Evolutionary conservation across 2,329 filamentous ascomycete genomes (phyloP).

Genomic region (Fusarium caatingaense): DNA sequence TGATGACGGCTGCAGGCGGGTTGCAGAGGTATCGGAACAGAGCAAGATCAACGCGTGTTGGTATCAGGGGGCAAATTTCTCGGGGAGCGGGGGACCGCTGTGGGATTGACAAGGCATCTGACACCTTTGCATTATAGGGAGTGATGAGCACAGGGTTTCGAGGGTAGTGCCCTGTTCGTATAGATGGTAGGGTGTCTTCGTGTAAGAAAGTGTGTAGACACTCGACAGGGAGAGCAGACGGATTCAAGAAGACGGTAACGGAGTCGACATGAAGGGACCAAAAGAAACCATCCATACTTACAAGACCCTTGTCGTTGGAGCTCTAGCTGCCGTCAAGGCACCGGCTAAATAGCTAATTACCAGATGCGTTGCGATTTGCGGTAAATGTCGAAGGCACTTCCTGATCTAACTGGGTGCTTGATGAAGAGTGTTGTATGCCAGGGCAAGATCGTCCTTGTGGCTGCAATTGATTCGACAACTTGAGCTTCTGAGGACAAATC

Average conservation of each 20-base stretch:
- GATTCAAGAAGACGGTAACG: slow-evolving; percentile 4
- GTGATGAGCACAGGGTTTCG: slow-evolving; percentile 25
- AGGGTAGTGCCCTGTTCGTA: neutral
- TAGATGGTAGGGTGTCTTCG: slow-evolving; percentile 14
- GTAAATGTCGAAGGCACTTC: slow-evolving; percentile 22
- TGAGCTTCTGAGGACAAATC: neutral
- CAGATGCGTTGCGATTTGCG: slow-evolving; percentile 28
- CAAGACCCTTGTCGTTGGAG: slow-evolving; percentile 32
- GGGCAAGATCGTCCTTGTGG: slow-evolving; percentile 22
- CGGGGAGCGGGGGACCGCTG: slow-evolving; percentile 34
- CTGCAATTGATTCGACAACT: slow-evolving; percentile 12
- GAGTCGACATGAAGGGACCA: slow-evolving; percentile 14
- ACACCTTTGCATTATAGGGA: slow-evolving; percentile 28
- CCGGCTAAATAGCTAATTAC: slow-evolving; percentile 34
- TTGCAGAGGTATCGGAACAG: slow-evolving; percentile 31
- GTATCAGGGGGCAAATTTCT: slow-evolving; percentile 33
- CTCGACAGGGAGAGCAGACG: slow-evolving; percentile 15
- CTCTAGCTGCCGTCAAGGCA: slow-evolving; percentile 29
- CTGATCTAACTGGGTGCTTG: slow-evolving; percentile 12
- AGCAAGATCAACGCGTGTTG: slow-evolving; percentile 40
- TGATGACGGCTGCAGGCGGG: slow-evolving; percentile 40
- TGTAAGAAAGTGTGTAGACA: slow-evolving; percentile 18
- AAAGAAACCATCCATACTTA: slow-evolving; percentile 25
- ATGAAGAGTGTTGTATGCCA: slow-evolving; percentile 7
- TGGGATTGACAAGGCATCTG: slow-evolving; percentile 36